Conservation (phyloP, 805 yeast species). For the Tetrapisispora pingtungensis region DNA sequence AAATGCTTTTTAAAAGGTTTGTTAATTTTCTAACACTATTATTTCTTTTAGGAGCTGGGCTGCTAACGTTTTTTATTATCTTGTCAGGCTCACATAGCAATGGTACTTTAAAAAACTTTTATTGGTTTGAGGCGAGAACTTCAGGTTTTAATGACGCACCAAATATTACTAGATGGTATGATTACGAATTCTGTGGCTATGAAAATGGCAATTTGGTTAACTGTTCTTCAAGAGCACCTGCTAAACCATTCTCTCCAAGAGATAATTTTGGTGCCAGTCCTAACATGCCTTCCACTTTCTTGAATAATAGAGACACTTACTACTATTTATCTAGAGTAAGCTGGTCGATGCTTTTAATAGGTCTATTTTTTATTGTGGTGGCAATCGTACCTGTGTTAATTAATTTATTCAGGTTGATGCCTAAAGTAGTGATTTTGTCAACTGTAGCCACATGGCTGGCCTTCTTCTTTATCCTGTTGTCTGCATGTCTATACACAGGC, state of each 20-base stretch:
- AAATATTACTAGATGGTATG: conserved; percentile 62
- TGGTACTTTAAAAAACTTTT: conserved; percentile 53
- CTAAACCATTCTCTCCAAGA: conserved; percentile 76
- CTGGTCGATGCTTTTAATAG: conserved; percentile 53
- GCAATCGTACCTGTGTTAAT: conserved; percentile 34
- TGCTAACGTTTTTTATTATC: conserved; percentile 51
- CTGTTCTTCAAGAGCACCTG: conserved; percentile 54
- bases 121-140: conserved; percentile 76
- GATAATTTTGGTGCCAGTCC: conserved; percentile 52
- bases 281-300: conserved; percentile 47
- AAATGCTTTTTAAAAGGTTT: conserved; percentile 22
- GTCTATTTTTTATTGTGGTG: conserved; percentile 42
- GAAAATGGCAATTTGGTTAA: conserved; percentile 35
- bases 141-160: conserved; percentile 36
- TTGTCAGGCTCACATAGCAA: conserved; percentile 51
- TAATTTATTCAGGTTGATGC: conserved; percentile 13
- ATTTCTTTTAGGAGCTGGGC: conserved; percentile 37
- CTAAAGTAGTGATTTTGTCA: conserved; percentile 14
- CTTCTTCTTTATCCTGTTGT: conserved; percentile 35
- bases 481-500: conserved; percentile 44
- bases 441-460: conserved; percentile 28
- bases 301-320: conserved; percentile 39
- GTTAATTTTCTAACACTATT: conserved; percentile 25
- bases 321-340: conserved; percentile 62
- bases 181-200: conserved; percentile 52